phyloP scores from a whole-genome alignment of 352 stramenopile species.

The Pythium phragmitis region DNA sequence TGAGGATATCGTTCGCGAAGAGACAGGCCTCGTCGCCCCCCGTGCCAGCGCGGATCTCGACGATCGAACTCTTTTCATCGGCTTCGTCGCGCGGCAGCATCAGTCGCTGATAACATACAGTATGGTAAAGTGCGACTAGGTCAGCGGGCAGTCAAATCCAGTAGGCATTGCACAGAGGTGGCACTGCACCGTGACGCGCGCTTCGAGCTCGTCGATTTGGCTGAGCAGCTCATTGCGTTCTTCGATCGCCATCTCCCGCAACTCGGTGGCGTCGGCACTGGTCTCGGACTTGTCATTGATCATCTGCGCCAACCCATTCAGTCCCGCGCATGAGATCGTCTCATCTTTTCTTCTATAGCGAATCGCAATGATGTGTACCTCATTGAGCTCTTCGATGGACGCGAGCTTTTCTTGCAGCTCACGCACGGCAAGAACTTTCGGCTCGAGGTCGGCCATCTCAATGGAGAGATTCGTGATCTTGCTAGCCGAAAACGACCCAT shows the following conservation, averaged over 20 bases:
- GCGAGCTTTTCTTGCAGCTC: slow-evolving; percentile 88
- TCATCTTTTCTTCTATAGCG: not conserved
- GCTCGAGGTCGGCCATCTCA: slow-evolving; percentile 80
- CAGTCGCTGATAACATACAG: slow-evolving; percentile 34
- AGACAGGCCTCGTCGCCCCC: slow-evolving; percentile 96
- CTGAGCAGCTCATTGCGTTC: slow-evolving; percentile 64
- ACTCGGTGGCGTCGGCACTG: slow-evolving; percentile 55
- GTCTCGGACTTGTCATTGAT: slow-evolving; percentile 54
- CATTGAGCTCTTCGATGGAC: slow-evolving; percentile 88
- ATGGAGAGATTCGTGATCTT: slow-evolving; percentile 82
- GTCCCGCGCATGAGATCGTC: not conserved
- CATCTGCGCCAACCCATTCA: slow-evolving; percentile 34
- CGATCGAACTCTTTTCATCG: slow-evolving; percentile 96
- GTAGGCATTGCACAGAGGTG: not conserved
- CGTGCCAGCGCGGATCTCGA: slow-evolving; percentile 96
- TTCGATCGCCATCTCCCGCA: slow-evolving; percentile 73
- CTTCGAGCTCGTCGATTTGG: slow-evolving; percentile 54
- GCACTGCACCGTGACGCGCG: slow-evolving; percentile 49
- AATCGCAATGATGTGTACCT: slow-evolving; percentile 30
- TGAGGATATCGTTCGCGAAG: slow-evolving; percentile 93
- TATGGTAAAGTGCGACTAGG: not conserved
- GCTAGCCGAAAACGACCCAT: slow-evolving; percentile 68
- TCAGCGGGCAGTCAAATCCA: too few species aligned
- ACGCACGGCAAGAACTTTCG: slow-evolving; percentile 61
- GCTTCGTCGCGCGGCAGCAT: slow-evolving; percentile 83